Base-by-base conservation (phyloP, 345 rosid species). In the Lepidium sativum region DNA sequence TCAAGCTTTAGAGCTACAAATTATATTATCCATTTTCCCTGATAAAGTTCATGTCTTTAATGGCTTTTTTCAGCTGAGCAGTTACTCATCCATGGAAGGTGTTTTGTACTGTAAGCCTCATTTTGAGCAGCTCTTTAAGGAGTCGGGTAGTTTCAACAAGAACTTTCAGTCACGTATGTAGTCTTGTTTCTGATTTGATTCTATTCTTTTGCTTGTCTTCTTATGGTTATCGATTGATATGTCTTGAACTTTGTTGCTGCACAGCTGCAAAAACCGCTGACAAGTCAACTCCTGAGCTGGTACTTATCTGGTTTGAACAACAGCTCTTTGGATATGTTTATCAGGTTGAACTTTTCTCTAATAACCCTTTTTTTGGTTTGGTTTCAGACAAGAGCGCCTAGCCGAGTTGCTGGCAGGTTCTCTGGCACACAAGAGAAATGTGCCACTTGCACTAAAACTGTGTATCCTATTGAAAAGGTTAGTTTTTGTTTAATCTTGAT, bases 361-460 rank as follows among this genome's bases (percentile, higher is more conserved):
- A 73, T 39, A 41, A 41, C 2, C 37, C 2, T 10, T 37, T 53
- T 67, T 25, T 25, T 67, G 40, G 52, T 44, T 53, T 53, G 71
- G 35, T 54, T 16, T 45, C 89, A 89, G 95, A 58, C 80, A 16
- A 85, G 82, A 80, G 71, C 88, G 2, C 85, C 92, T 43, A 90
- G 89, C 74, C 86, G 80, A 74, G 71, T 90, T 25, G 86, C 97
- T 0, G 75, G 88, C 60, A 41, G 80, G 78, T 90, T 90, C 86
- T 81, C 79, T 44, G 92, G 95, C 60, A 90, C 97, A 52, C 86
- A 80, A 37, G 95, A 90, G 68, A 90, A 87, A 79, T 90, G 97
- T 18, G 68, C 88, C 29, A 63, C 83, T 20, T 87, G 97, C 54
- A 59, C 73, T 70, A 90, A 90, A 78, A 90, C 90, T 32, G 92